phyloP scores from a whole-genome alignment of 2,329 filamentous ascomycete genomes.

The Alternaria burnsii region DNA sequence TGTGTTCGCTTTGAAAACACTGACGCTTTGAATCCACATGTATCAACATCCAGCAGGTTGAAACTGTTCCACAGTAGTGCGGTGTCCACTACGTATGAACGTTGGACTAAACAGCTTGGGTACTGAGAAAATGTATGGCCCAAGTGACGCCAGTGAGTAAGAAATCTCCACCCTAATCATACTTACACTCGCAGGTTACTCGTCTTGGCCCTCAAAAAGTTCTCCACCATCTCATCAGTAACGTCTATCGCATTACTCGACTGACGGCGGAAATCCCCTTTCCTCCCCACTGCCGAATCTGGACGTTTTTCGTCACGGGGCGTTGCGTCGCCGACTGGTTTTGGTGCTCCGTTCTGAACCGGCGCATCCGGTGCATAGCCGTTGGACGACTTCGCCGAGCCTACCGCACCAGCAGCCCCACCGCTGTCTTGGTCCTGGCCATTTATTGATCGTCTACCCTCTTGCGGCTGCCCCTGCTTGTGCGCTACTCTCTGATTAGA shows the following conservation, averaged over 20 bases:
- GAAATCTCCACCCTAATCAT: not conserved
- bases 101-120: not conserved
- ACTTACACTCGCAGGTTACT: conserved; percentile 15
- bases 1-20: not conserved
- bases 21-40: too few species aligned
- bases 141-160: not conserved
- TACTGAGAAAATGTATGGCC: not conserved
- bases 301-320: not conserved
- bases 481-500: conserved; percentile 25
- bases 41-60: not conserved
- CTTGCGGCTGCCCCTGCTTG: not conserved
- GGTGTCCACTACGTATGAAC: not conserved
- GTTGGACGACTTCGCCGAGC: not conserved
- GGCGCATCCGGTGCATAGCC: conserved; percentile 3
- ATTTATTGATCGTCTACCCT: not conserved
- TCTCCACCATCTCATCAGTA: conserved; percentile 31
- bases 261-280: not conserved
- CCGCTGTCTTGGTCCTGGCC: not conserved
- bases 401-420: not conserved
- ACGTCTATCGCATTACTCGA: not conserved
- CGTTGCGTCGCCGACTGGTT: not conserved
- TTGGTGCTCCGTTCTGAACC: not conserved
- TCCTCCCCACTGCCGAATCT: not conserved
- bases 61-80: not conserved
- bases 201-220: conserved; percentile 31